A percentile compares a stretch with the other conserved stretches of the same genome.
phyloP scores from a whole-genome alignment of 177 flowering plant species.

The Vitis hybrid region DNA sequence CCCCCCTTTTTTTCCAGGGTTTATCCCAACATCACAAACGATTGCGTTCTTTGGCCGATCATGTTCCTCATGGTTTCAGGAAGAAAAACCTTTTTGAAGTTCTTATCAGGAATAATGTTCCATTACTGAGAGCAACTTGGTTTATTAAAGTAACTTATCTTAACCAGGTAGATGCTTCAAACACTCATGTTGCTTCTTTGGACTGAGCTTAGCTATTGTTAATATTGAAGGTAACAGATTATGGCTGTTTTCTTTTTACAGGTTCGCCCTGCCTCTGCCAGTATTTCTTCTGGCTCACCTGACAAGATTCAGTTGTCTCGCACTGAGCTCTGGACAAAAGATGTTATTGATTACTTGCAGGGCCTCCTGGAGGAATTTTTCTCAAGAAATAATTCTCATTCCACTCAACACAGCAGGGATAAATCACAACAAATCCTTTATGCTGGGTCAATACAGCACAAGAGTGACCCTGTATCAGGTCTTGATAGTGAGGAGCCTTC shows the following conservation, averaged over 20 bases:
- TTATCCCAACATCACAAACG: conserved; percentile 91
- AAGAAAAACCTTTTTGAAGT: conserved; percentile 79
- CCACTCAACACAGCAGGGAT: conserved; percentile 51
- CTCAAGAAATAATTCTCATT: conserved; percentile 49
- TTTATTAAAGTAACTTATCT: conserved; percentile 94
- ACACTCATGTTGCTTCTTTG: neutral
- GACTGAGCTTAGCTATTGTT: conserved; percentile 1
- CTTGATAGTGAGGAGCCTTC: conserved; percentile 73
- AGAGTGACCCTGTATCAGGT: conserved; percentile 41
- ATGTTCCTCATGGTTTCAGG: conserved; percentile 89
- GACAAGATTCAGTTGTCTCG: conserved; percentile 74
- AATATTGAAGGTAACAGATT: conserved; percentile 9
- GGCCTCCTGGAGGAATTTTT: conserved; percentile 70
- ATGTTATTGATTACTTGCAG: conserved; percentile 86
- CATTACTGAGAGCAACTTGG: conserved; percentile 95
- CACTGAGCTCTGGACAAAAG: conserved; percentile 94
- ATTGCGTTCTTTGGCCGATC: conserved; percentile 78
- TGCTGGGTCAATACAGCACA: conserved; percentile 51
- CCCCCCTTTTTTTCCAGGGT: conserved; percentile 45
- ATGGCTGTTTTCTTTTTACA: conserved; percentile 33
- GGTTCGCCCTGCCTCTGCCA: conserved; percentile 65
- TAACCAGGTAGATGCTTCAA: conserved; percentile 68
- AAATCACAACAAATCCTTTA: conserved; percentile 56
- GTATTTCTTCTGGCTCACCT: conserved; percentile 61
- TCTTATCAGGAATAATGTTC: conserved; percentile 89